Evolutionary conservation across 2,329 filamentous ascomycete species (phyloP).

Genomic region (Stachybotrys echinatus): DNA sequence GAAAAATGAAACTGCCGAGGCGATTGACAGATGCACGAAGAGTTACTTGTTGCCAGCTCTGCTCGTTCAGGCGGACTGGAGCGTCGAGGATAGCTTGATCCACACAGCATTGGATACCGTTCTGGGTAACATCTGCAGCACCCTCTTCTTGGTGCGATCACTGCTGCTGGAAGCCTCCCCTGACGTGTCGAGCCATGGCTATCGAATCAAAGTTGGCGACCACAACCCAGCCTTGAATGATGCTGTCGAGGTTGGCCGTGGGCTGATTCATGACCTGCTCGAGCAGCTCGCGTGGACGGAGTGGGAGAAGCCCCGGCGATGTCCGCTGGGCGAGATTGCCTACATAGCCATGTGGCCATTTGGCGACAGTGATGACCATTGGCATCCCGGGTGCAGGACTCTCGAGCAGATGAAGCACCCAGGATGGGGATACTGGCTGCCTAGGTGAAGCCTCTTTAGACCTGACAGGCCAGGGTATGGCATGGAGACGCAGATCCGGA

Average conservation of each 20-base stretch:
- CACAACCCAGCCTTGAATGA: constrained; percentile 6
- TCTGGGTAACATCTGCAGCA: constrained; percentile 30
- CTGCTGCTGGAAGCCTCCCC: constrained; percentile 11
- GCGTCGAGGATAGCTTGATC: constrained; percentile 38
- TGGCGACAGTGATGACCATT: constrained; percentile 49
- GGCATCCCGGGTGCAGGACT: constrained; percentile 24
- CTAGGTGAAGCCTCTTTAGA: not conserved
- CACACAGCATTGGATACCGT: constrained; percentile 35
- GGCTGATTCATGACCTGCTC: constrained; percentile 28
- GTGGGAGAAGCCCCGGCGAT: constrained; percentile 53
- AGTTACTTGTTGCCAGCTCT: constrained; percentile 35
- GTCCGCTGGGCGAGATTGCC: constrained; percentile 49
- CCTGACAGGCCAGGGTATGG: too few species aligned
- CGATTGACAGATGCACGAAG: constrained; percentile 35
- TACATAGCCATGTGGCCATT: constrained; percentile 61
- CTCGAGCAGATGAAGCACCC: constrained; percentile 14
- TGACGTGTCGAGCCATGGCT: constrained; percentile 1
- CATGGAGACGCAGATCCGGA: not conserved
- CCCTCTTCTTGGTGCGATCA: constrained; percentile 17
- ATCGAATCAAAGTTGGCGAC: constrained; percentile 5
- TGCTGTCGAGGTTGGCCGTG: constrained; percentile 11
- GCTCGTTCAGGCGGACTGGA: constrained; percentile 18
- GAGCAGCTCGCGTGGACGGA: constrained; percentile 51
- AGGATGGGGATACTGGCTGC: constrained; percentile 17
- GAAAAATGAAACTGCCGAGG: constrained; percentile 30